Evolutionary conservation across 306 rosid genomes (phyloP).

Genomic region (Pueraria montana): DNA sequence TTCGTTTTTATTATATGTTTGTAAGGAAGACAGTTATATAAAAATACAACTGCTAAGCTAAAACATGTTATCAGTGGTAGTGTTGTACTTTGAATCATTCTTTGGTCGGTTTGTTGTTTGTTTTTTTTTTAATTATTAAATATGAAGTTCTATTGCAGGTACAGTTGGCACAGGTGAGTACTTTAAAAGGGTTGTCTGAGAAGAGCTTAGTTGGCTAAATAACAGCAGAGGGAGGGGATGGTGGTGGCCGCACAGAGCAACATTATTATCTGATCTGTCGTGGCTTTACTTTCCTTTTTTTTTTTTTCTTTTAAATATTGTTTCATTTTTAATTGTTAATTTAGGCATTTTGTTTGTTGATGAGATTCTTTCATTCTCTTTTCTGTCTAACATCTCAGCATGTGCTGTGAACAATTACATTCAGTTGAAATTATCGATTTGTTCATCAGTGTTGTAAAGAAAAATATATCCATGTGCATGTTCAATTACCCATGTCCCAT

Average conservation of each 20-base stretch:
- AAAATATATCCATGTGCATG: constrained; percentile 38
- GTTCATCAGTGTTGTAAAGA: constrained; percentile 3
- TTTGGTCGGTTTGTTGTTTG: background rate
- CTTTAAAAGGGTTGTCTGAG: constrained; percentile 56
- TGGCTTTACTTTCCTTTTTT: constrained; percentile 1
- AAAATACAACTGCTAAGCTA: background rate
- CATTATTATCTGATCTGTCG: constrained; percentile 73
- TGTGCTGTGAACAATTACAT: constrained; percentile 62
- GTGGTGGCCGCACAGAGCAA: constrained; percentile 71
- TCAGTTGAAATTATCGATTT: constrained; percentile 20
- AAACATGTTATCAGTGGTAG: background rate
- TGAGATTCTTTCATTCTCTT: constrained; percentile 52
- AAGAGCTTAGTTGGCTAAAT: constrained; percentile 60
- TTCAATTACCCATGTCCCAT: constrained; percentile 12
- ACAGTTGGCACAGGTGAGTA: constrained; percentile 51
- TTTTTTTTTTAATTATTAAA: background rate
- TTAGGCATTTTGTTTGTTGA: constrained; percentile 38
- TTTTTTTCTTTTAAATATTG: background rate
- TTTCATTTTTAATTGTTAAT: constrained; percentile 40
- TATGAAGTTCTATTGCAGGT: constrained; percentile 34
- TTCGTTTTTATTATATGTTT: background rate
- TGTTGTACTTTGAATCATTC: background rate
- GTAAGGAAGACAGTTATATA: background rate
- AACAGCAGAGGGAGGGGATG: constrained; percentile 48
- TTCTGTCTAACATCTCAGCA: constrained; percentile 55